Base-by-base conservation (phyloP, 2,329 filamentous ascomycete genomes). In the Sporothrix inflata region DNA sequence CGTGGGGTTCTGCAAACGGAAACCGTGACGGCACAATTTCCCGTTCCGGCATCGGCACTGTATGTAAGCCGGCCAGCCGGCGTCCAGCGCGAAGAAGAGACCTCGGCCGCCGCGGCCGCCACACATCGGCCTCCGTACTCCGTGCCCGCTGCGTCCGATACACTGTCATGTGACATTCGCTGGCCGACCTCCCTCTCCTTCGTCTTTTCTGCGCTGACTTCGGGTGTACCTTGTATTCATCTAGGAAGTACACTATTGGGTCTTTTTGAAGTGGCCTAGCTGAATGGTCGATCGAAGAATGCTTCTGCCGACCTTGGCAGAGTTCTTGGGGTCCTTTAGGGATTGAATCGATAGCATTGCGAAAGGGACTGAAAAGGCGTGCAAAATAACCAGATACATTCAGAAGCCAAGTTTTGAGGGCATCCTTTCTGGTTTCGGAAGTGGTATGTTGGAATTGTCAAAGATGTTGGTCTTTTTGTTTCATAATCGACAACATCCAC, bases 21-120 rank as follows among this genome's bases (percentile, higher is more conserved):
- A 40, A 21, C 34, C 9, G 24, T 65, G 60, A 65, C 60, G 60
- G 21, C 60, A 65, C 27, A 30, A 11, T 45, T 16, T 7, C 12
- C 40, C 38, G n/a, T 45, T 65, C n/a, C 60, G 38, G 55, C n/a
- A 45, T 45, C n/a, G 21, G 38, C 60, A 65, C 60, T 27, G 38
- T 65, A 65, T 38, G 12, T 45, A 45, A 27, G 57, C 8, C 30
- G 8, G 19, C 55, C 16, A 27, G 2, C 3, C 9, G 8, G 30
- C 6, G 47, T 6, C 19, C 19, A 49, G 30, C 7, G 53, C 27
- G 5, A 24, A 27, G 5, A 16, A 27, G 38, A 16, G 21, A 65
- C 60, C 12, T 65, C 60, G 21, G 38, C 21, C 60, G 38, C 38
- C 12, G 38, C 38, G 12, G n/a, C 21, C 60, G 6, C 30, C 38